These are phyloP conservation scores for Alectoria sarmentosa DNA, from an alignment of 495 filamentous ascomycete genomes.

Conservation along the genomic window DNA sequence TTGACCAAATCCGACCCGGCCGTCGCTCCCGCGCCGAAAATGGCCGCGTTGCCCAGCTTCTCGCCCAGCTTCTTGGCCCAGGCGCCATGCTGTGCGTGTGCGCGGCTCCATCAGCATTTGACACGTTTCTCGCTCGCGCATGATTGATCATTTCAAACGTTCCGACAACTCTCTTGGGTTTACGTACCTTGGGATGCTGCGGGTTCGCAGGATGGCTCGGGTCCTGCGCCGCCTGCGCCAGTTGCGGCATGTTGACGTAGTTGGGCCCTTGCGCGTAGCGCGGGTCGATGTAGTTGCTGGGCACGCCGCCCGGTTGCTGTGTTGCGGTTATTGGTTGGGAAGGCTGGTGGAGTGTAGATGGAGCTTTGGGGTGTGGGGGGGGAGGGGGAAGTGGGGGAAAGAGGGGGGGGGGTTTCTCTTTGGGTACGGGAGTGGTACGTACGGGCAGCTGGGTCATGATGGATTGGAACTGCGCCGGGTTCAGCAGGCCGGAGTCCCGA, in stretches of 20 bases:
- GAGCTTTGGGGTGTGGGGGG: no score
- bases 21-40: slow-evolving; percentile 32
- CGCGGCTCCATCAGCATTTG: no score
- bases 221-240: slow-evolving; percentile 30
- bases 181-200: slow-evolving; percentile 25
- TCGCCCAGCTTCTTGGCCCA: slow-evolving; percentile 29
- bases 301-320: slow-evolving; percentile 27
- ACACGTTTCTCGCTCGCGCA: background rate
- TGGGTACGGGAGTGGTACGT: no score
- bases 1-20: slow-evolving; percentile 31
- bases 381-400: no score
- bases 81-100: slow-evolving; percentile 27
- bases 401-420: no score
- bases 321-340: no score
- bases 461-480: slow-evolving; percentile 27
- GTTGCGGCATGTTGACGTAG: slow-evolving; percentile 26
- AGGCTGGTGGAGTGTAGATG: no score
- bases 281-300: slow-evolving; percentile 28
- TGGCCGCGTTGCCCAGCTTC: slow-evolving; percentile 31
- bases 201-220: slow-evolving; percentile 32
- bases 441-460: slow-evolving; percentile 34
- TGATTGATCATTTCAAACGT: no score
- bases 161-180: no score
- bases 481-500: slow-evolving; percentile 27
- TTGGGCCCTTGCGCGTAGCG: slow-evolving; percentile 21